Evolutionary conservation across 176 grass and related monocot species (phyloP).

Genomic region (Triticum monococcum): DNA sequence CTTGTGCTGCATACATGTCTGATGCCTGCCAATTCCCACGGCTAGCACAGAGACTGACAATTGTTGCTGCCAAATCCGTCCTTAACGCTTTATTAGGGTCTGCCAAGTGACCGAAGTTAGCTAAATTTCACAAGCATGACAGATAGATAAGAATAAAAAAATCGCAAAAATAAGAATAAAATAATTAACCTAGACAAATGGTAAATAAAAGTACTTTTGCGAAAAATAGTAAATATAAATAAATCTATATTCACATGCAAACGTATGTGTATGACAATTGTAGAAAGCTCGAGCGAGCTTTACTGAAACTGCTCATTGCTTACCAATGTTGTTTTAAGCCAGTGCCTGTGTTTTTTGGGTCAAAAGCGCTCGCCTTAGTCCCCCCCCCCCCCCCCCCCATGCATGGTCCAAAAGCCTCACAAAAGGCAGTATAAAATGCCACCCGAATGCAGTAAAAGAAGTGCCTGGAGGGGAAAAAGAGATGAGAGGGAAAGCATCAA

Average conservation of each 20-base stretch:
- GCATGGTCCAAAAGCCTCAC: conserved; percentile 57
- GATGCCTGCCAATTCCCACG: neutral
- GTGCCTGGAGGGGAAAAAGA: conserved; percentile 34
- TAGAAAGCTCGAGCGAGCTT: neutral
- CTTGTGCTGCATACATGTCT: neutral
- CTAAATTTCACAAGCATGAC: neutral
- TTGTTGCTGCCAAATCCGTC: too few relatives aligned
- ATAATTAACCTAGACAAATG: neutral
- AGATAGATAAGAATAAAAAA: too few relatives aligned
- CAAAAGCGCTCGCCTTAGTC: conserved; percentile 34
- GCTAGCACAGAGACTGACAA: neutral
- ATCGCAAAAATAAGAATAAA: too few relatives aligned
- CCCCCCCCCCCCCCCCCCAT: too few relatives aligned
- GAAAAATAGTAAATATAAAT: neutral
- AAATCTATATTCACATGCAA: neutral
- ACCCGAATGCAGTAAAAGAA: conserved; percentile 57
- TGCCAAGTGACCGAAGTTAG: neutral
- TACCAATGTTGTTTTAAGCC: neutral
- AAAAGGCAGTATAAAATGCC: conserved; percentile 43
- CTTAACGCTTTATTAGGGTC: too few relatives aligned
- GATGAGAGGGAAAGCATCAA: conserved; percentile 31
- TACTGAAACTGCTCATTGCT: neutral
- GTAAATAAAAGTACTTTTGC: neutral
- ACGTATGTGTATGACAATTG: neutral
- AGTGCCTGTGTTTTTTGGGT: conserved; percentile 8